Conservation (phyloP, 1,284 basidiomycete genomes). For the Amylostereum areolatum region DNA sequence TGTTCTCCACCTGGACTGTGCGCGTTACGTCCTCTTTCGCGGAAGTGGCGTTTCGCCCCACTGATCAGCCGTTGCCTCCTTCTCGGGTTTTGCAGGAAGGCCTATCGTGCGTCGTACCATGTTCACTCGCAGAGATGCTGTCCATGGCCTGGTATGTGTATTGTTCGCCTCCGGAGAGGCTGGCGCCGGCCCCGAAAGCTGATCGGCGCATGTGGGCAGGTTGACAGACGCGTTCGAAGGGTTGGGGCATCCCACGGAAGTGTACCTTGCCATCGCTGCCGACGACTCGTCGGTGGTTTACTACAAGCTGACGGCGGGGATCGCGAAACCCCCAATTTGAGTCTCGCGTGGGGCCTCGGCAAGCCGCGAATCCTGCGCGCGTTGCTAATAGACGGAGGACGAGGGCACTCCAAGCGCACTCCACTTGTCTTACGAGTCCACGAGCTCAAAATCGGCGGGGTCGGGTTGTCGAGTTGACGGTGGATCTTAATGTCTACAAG, state of each 20-base stretch:
- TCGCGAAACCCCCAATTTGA: conserved; percentile 64
- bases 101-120: conserved; percentile 55
- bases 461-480: too few species aligned
- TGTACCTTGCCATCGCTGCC: conserved; percentile 66
- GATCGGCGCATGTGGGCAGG: conserved; percentile 28
- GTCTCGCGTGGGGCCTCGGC: too few species aligned
- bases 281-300: conserved; percentile 79
- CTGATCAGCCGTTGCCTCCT: background rate
- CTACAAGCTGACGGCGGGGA: conserved; percentile 71
- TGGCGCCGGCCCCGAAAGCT: conserved; percentile 8
- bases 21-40: too few species aligned
- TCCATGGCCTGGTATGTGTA: conserved; percentile 40
- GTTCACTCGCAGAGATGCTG: conserved; percentile 57
- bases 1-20: too few species aligned
- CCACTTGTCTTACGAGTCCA: too few species aligned
- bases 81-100: conserved; percentile 24
- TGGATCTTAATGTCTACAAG: too few species aligned
- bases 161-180: conserved; percentile 2
- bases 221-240: conserved; percentile 48
- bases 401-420: too few species aligned
- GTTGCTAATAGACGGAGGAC: too few species aligned
- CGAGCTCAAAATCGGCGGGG: too few species aligned
- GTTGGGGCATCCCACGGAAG: conserved; percentile 39
- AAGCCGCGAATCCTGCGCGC: too few species aligned
- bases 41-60: too few species aligned